Percentiles rank a stretch among this genome's conserved stretches.
Evolutionary conservation across 805 yeast species (phyloP).

Genomic region (Lipomyces sp.): DNA sequence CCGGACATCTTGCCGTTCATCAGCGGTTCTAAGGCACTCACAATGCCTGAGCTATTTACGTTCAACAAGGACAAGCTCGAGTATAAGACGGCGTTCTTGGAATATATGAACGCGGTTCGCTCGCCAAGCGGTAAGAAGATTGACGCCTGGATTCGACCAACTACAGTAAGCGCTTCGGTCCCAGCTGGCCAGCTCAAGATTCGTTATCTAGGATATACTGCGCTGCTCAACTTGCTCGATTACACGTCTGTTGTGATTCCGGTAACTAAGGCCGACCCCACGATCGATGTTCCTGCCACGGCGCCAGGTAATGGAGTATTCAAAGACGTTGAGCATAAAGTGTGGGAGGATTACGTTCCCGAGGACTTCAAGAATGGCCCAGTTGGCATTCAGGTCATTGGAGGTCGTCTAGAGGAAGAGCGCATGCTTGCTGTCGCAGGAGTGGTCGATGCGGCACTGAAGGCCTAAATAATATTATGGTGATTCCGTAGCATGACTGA

Average conservation of each 20-base stretch:
- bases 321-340: conserved; percentile 22
- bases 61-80: conserved; percentile 38
- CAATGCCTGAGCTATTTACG: conserved; percentile 26
- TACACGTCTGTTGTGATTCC: conserved; percentile 54
- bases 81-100: conserved; percentile 36
- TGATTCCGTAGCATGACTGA: no score
- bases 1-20: conserved; percentile 33
- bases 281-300: conserved; percentile 31
- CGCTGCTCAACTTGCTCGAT: conserved; percentile 52
- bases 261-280: conserved; percentile 52
- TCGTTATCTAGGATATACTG: conserved; percentile 45
- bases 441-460: conserved; percentile 33
- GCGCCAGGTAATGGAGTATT: conserved; percentile 34
- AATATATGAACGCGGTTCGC: conserved; percentile 30
- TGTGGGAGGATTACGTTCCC: conserved; percentile 48
- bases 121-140: conserved; percentile 47
- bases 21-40: conserved; percentile 30
- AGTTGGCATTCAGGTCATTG: conserved; percentile 59
- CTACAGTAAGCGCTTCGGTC: conserved; percentile 37
- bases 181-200: conserved; percentile 37
- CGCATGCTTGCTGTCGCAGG: conserved; percentile 49
- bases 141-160: conserved; percentile 52
- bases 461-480: conserved; percentile 13
- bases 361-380: conserved; percentile 58
- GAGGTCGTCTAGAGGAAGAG: conserved; percentile 64